Base-by-base conservation (phyloP, 805 yeast genomes). In the Candida dajiaensis region DNA sequence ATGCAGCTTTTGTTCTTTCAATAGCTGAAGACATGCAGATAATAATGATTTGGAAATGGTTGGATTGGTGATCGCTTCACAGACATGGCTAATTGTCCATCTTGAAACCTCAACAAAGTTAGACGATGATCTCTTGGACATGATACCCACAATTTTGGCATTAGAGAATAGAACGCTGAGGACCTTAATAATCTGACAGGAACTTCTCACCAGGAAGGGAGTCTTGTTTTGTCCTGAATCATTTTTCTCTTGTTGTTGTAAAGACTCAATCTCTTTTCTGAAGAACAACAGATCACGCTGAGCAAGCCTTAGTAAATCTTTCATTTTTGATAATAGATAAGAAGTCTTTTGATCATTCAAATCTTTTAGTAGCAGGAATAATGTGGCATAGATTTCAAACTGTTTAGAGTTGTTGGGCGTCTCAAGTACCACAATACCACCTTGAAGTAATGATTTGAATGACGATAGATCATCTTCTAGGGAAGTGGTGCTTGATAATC, bases 351-450 rank as follows among this genome's bases (percentile, higher is more conserved):
- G 49, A 11, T 58, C 61, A 6, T 46, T 45, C 5, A 57, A 26
- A 15, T 59, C 59, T 33, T 56, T 60, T 6, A 60, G 19, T 1
- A 60, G 37, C 2, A 50, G 20, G 36, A 51, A 53, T 31, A 57
- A 48, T 0, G 59, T 48, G 2, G 63, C 61, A 44, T 60, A 60
- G 5, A 60, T 52, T 43, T 60, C 64, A 49, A 59, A 60, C 33
- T 49, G 52, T 15, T 50, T 49, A 18, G 50, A 36, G 35, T 62
- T 56, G 9, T 49, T 23, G 0, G 19, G 20, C 1, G 38, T 21
- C 5, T 47, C 21, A 9, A 60, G 42, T 4, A 59, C 53, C 0
- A 25, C 13, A 9, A 59, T 6, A 2, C 63, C 64, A 37, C 64
- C 64, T 4, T 41, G 21, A 11, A 60, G 11, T 20, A 60, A 35